A percentile compares a stretch with the other conserved stretches of the same genome.
These are phyloP conservation scores for Plasmodium malariae DNA, from an alignment of 169 alveolate species.

Conservation along the genomic window DNA sequence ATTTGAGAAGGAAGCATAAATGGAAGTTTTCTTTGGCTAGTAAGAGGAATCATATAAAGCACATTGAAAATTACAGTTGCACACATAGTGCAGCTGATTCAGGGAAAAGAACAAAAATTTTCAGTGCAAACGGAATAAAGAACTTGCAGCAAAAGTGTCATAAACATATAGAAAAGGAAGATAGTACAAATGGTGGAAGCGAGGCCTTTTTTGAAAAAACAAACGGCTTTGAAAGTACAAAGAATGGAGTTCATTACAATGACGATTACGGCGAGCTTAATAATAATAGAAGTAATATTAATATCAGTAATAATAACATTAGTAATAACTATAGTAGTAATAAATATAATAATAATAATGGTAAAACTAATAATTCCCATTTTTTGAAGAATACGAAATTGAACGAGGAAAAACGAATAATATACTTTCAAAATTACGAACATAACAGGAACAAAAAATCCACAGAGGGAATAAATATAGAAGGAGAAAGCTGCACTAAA, in stretches of 20 bases:
- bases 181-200: not conserved
- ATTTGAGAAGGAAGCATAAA: not conserved
- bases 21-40: not conserved
- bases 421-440: not conserved
- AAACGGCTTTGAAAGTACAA: not conserved
- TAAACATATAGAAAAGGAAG: not conserved
- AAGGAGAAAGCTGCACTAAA: not conserved
- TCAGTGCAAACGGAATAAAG: not conserved
- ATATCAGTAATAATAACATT: no score
- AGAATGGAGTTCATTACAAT: not conserved
- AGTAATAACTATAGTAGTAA: no score
- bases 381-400: not conserved
- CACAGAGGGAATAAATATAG: not conserved
- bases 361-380: not conserved
- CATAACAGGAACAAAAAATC: not conserved
- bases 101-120: not conserved
- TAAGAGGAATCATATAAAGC: not conserved
- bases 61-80: not conserved
- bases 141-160: not conserved
- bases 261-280: not conserved
- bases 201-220: not conserved
- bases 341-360: no score
- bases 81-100: conserved; percentile 6
- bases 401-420: not conserved
- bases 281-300: no score